Evolutionary conservation across 73 alveolate genomes (phyloP).

Genomic region (Paramecium primaurelia): DNA sequence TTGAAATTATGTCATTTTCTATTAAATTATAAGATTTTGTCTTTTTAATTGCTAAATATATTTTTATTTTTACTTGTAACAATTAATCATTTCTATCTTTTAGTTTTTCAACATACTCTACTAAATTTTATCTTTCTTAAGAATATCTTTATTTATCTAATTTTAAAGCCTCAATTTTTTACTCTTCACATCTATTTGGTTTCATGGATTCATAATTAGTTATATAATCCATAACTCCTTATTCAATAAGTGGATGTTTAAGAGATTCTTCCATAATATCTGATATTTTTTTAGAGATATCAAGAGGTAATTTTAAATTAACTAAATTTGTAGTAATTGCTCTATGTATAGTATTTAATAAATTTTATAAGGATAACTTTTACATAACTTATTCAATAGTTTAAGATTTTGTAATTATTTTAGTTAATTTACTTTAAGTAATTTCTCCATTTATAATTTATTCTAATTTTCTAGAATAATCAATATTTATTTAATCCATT

Average conservation of each 20-base stretch:
- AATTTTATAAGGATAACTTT: not conserved
- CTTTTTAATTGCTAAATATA: not conserved
- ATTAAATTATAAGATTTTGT: not conserved
- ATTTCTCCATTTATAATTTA: not conserved
- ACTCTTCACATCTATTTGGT: not conserved
- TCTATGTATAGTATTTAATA: not conserved
- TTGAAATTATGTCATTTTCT: not conserved
- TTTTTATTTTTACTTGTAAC: not conserved
- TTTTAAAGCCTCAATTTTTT: slow-evolving; percentile 17
- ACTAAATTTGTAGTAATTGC: not conserved
- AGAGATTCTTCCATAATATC: slow-evolving; percentile 6
- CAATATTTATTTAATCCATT: not conserved
- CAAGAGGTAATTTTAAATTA: not conserved
- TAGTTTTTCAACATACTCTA: not conserved
- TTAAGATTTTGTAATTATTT: not conserved
- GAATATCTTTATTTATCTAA: not conserved
- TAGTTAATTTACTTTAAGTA: not conserved
- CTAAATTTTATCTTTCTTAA: not conserved
- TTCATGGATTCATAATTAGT: not conserved
- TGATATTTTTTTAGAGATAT: not conserved
- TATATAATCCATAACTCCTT: not conserved
- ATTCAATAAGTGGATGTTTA: not conserved
- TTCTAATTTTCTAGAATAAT: not conserved
- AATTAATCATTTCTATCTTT: not conserved
- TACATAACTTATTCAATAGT: not conserved